phyloP scores from a whole-genome alignment of 805 yeast species.

The Saturnispora zaruensis region DNA sequence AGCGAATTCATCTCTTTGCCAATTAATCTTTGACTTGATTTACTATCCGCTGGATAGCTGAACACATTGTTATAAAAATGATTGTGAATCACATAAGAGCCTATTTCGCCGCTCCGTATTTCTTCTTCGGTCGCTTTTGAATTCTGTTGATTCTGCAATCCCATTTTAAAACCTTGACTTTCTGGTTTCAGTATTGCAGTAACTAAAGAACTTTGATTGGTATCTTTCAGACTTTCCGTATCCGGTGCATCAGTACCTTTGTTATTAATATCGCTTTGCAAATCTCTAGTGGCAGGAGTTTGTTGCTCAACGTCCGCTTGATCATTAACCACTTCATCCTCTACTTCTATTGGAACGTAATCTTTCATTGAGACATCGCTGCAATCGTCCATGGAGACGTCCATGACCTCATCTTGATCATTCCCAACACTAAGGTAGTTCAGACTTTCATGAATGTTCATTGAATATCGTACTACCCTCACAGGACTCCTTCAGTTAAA shows the following conservation, averaged over 20 bases:
- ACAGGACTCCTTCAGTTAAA: neutral
- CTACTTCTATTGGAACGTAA: neutral
- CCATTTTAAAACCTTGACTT: slow-evolving; percentile 11
- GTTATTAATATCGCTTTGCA: neutral
- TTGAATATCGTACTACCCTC: neutral
- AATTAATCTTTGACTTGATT: neutral
- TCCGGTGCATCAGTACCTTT: neutral
- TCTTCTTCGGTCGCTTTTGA: neutral
- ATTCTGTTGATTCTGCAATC: neutral
- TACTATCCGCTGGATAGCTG: neutral
- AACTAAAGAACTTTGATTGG: slow-evolving; percentile 7
- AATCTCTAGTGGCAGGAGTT: neutral
- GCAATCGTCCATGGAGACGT: neutral
- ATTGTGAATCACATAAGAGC: slow-evolving; percentile 10
- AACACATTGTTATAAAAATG: slow-evolving; percentile 11
- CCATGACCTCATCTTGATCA: neutral
- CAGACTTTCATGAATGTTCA: slow-evolving; percentile 1
- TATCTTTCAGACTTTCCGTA: neutral
- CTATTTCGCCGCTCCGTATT: neutral
- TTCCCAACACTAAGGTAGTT: neutral
- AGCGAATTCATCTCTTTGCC: neutral
- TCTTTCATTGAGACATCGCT: slow-evolving; percentile 6
- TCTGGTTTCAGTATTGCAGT: slow-evolving; percentile 10
- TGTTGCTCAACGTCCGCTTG: neutral
- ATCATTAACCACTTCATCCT: neutral